Base-by-base conservation (phyloP, 2,329 filamentous ascomycete species). In the Nectriaceae sp. region DNA sequence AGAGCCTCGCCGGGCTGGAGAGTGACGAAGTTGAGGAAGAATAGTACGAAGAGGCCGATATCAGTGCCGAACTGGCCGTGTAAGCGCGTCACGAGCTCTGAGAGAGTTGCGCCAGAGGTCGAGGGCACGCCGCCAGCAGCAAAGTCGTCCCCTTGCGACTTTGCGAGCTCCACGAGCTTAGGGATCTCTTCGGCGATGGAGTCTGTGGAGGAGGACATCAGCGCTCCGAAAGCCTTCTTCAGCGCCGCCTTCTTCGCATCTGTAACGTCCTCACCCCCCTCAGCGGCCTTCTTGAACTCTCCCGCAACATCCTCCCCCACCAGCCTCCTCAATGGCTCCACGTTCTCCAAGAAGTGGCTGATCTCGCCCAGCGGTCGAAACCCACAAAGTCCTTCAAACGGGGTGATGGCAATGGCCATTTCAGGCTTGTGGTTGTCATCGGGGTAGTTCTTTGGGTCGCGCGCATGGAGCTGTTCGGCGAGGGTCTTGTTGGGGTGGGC, bases 401-500 rank as follows among this genome's bases (percentile, higher is more conserved):
- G 87, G 1, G 94, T 97, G 63, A 99, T 87, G 53, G 94, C 94
- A 69, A 99, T 96, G 54, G 94, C 92, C 94, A 99, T 99, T 74
- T 99, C 94, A 26, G 94, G 94, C 75, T 99, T 99, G 79, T 99
- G 94, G 75, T 99, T 99, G 76, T 97, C 93, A 77, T 99, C 91
- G 49, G 93, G 94, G 67, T 99, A 99, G 76, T 99, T 95, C 73
- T 90, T 90, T 41, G 91, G 82, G 66, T 99, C 93, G 54, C 80
- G 84, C 33, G 85, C 82, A 69, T 97, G 94, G 22, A 99, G 77
- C 67, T 90, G 76, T 73, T 95, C 93, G 43, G 94, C 94, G 13
- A 75, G 85, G 72, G 89, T 90, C 82, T 96, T 96, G 76, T 96
- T 95, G 43, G 91, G 91, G 61, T 99, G 94, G 20, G 94, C 94